Conservation (phyloP, 2,329 filamentous ascomycete species). For the Colletotrichum noveboracense region DNA sequence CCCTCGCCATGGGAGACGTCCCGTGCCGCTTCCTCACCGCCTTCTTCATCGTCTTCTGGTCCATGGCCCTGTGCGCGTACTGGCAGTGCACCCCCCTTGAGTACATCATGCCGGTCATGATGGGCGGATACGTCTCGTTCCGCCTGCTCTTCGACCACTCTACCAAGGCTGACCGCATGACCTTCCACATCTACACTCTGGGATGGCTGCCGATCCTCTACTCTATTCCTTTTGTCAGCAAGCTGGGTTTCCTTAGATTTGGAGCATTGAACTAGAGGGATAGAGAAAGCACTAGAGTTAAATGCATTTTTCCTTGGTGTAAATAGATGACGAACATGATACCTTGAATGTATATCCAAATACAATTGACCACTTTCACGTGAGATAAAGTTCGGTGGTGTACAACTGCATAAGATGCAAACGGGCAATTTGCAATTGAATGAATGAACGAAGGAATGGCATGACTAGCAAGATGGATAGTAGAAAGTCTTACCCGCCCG, state of each 20-base stretch:
- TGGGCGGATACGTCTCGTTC: not conserved
- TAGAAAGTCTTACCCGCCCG: too few relatives aligned
- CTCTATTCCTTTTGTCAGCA: not conserved
- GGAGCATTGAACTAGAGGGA: not conserved
- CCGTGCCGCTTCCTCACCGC: slow-evolving; percentile 25
- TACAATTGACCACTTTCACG: not conserved
- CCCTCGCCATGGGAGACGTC: slow-evolving; percentile 26
- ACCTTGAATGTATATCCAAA: not conserved
- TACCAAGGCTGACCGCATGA: not conserved
- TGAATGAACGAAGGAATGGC: too few relatives aligned
- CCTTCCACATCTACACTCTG: not conserved
- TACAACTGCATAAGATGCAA: too few relatives aligned
- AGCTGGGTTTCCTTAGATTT: not conserved
- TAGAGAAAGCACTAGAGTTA: not conserved
- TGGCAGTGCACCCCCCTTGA: not conserved
- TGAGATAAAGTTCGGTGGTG: too few relatives aligned
- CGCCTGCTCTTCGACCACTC: not conserved
- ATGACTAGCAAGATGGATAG: too few relatives aligned
- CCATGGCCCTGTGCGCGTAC: not conserved
- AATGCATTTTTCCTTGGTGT: not conserved
- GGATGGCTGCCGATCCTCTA: not conserved
- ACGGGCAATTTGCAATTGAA: too few relatives aligned
- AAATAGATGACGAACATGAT: not conserved
- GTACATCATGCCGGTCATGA: not conserved
- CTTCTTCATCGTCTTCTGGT: slow-evolving; percentile 21